A percentile compares a stretch with the other conserved stretches of the same genome.
Evolutionary conservation across 1,139 yeast species (phyloP).

Genomic region (Pichia sp.): DNA sequence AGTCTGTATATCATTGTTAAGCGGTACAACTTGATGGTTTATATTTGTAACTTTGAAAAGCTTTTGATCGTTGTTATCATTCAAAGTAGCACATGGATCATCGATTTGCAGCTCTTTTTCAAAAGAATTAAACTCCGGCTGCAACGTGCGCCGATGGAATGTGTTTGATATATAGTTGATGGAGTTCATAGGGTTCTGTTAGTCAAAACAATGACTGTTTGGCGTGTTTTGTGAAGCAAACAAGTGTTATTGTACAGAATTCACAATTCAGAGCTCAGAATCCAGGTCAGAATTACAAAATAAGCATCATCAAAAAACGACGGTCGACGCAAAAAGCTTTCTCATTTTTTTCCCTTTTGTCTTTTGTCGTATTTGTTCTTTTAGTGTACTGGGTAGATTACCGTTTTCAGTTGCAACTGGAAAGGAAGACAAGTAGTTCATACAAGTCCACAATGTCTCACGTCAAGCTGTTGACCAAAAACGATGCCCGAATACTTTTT

Average conservation of each 20-base stretch:
- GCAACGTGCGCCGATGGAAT: neutral
- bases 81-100: neutral
- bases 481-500: constrained; percentile 33
- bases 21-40: neutral
- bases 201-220: neutral
- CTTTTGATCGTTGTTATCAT: neutral
- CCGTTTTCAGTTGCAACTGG: too few relatives aligned
- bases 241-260: neutral
- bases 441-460: neutral
- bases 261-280: too few relatives aligned
- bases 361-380: too few relatives aligned
- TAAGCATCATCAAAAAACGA: too few relatives aligned
- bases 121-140: neutral
- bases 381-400: neutral
- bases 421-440: too few relatives aligned
- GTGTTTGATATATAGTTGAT: neutral
- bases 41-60: neutral
- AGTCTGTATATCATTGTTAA: neutral
- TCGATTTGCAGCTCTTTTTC: neutral
- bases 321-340: neutral
- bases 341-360: neutral
- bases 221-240: neutral
- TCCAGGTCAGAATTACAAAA: too few relatives aligned
- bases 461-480: neutral
- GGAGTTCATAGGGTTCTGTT: neutral